These are phyloP conservation scores for Cyphellophora attinorum DNA, from an alignment of 2,329 filamentous ascomycete species.

Conservation along the genomic window DNA sequence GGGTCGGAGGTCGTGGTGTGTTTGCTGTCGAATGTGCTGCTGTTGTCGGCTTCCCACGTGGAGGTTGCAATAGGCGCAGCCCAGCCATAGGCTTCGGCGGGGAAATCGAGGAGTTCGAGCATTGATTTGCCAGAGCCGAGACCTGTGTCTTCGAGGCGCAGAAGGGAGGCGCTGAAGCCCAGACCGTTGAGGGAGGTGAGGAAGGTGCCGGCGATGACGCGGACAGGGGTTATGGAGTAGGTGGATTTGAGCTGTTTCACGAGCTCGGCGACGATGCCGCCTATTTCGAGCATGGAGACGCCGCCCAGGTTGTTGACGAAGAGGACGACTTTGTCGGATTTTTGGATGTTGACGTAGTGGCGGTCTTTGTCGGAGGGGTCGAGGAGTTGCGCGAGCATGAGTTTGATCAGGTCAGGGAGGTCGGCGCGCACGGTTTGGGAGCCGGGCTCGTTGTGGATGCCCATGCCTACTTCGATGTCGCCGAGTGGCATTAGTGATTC, in stretches of 20 bases:
- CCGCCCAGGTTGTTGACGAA: slow-evolving; percentile 63
- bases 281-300: slow-evolving; percentile 56
- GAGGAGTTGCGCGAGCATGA: slow-evolving; percentile 57
- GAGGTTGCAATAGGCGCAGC: slow-evolving; percentile 47
- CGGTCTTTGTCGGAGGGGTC: slow-evolving; percentile 54
- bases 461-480: slow-evolving; percentile 63
- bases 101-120: slow-evolving; percentile 58
- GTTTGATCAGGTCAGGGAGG: slow-evolving; percentile 42
- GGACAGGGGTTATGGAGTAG: slow-evolving; percentile 51
- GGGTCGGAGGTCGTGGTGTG: slow-evolving; percentile 30
- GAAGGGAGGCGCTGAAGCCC: slow-evolving; percentile 60
- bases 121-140: slow-evolving; percentile 45
- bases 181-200: slow-evolving; percentile 64
- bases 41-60: slow-evolving; percentile 47
- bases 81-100: slow-evolving; percentile 60
- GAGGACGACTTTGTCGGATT: slow-evolving; percentile 52
- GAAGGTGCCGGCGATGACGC: slow-evolving; percentile 57
- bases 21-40: slow-evolving; percentile 32
- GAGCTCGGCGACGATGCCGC: slow-evolving; percentile 59
- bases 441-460: slow-evolving; percentile 43
- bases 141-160: slow-evolving; percentile 53
- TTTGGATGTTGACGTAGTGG: slow-evolving; percentile 48
- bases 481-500: slow-evolving; percentile 20
- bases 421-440: slow-evolving; percentile 41
- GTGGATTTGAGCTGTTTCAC: slow-evolving; percentile 48